Evolutionary conservation across 352 stramenopile genomes (phyloP), one percentile per base, ranked within the genome.

Genomic region (Phytophthora pluvialis): DNA sequence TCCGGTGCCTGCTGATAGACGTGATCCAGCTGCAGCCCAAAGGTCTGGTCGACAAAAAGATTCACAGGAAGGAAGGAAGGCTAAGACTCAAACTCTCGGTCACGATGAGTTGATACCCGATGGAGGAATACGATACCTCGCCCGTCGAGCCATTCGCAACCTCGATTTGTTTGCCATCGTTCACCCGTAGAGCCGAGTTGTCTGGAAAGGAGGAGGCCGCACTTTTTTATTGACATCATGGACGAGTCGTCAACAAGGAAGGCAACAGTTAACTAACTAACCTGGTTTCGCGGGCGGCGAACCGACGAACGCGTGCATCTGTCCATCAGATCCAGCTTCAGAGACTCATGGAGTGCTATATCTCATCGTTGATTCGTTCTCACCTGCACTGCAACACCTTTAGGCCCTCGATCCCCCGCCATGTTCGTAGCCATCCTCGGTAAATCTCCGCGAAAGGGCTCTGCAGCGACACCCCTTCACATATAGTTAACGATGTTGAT

Each of bases 161-260:
- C 42, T 88, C 68, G 28, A 85, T 53, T 18, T 59, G 60, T 32
- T 80, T 85, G 48, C 64, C 73, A 29, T 88, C 78, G 44, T 75
- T 70, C 12, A 88, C 72, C 3, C 69, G 74, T 5, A 88, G 44
- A 2, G n/a, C 49, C 2, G 78, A 85, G 12, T 67, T 63, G 28
- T 86, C 77, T 72, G 38, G 10, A 44, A n/a, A 44, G 13, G 13
- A 5, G 21, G 29, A 51, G 21, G 21, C 21, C 21, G 21, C 21
- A 21, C 21, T 21, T 21, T 21, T 21, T 1, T 21, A 21, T 21
- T 21, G 21, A 21, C 21, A 21, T 21, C 21, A 21, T 21, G 21
- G 21, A 21, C 21, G 21, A 21, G 1, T 21, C 21, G 21, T 21
- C 21, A 21, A 21, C 21, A 21, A 21, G n/a, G 21, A 21, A 21